Evolutionary conservation across 495 filamentous ascomycete species (phyloP).

Genomic region (Umbilicaria muhlenbergii): DNA sequence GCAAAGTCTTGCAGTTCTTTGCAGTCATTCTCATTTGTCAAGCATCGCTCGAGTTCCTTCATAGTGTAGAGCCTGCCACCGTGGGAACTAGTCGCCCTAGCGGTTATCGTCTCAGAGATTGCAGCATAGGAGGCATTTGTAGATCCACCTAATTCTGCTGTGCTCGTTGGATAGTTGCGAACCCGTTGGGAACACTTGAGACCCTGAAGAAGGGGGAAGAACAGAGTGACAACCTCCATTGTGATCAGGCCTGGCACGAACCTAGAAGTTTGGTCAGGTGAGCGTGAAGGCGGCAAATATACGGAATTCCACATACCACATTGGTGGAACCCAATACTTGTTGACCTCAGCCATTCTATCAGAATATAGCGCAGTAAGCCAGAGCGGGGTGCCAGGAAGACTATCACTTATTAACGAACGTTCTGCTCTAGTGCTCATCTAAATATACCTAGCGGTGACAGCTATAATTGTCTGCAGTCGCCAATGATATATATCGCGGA

Average conservation of each 20-base stretch:
- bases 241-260: conserved; percentile 36
- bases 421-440: background rate
- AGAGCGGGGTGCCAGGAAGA: conserved; percentile 49
- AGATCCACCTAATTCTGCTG: conserved; percentile 17
- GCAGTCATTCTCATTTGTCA: conserved; percentile 31
- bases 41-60: conserved; percentile 41
- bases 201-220: conserved; percentile 40
- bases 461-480: conserved; percentile 47
- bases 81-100: conserved; percentile 18
- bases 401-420: conserved; percentile 15
- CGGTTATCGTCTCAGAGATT: conserved; percentile 10
- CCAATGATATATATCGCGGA: conserved; percentile 54
- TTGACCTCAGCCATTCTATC: conserved; percentile 39
- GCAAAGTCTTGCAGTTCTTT: conserved; percentile 40
- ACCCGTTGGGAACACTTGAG: conserved; percentile 14
- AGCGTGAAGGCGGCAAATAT: background rate
- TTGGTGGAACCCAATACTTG: conserved; percentile 33
- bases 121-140: conserved; percentile 15
- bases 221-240: conserved; percentile 37
- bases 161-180: conserved; percentile 19
- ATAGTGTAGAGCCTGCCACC: conserved; percentile 32
- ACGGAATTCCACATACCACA: conserved; percentile 32
- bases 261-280: conserved; percentile 18
- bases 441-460: conserved; percentile 34
- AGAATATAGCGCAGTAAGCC: conserved; percentile 45